Base-by-base conservation (phyloP, 768 basidiomycete genomes). In the Galerina sulciceps region DNA sequence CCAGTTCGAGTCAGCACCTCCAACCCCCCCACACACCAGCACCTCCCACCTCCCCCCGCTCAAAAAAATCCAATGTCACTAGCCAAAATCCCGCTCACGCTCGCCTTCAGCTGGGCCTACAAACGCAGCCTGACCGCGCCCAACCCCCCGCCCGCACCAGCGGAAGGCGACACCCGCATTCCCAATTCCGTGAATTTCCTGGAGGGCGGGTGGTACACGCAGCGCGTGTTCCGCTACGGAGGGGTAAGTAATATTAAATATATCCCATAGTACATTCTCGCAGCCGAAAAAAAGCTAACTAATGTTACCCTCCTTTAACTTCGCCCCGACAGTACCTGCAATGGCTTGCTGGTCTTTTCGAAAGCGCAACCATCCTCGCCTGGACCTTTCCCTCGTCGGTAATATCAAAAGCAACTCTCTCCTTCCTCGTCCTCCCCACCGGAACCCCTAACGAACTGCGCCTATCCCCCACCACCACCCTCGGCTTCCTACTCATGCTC, bases 361-460 rank as follows among this genome's bases (percentile, higher is more conserved):
- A 63, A 49, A 34, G 49, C 9, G 38, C 47, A 11, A 60, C 62
- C 4, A 57, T 64, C n/a, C 17, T 63, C 43, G 62, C 62, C 2
- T 53, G 44, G 5, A 53, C 53, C n/a, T 46, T 45, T 22, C 58
- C 47, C 2, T 51, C 42, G 20, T 55, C 51, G 1, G 31, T 34
- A 3, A 14, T 63, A 10, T 60, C 64, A 1, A 40, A 55, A 14
- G 6, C 20, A 22, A 45, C 56, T 6, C 40, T 62, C 3, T 37
- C 55, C 10, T 18, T 45, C 10, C 53, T 57, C 13, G 50, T 61
- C 3, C 48, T 58, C 2, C 42, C 10, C 11, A 50, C 46, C 6
- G 61, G 63, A 9, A 57, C 45, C n/a, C 56, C 63, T 0, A 37
- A 37, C 5, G 44, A 50, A 9, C 50, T 67, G 18, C 54, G 22